Evolutionary conservation across 495 filamentous ascomycete species (phyloP).

Genomic region (Elasticomyces elasticus): DNA sequence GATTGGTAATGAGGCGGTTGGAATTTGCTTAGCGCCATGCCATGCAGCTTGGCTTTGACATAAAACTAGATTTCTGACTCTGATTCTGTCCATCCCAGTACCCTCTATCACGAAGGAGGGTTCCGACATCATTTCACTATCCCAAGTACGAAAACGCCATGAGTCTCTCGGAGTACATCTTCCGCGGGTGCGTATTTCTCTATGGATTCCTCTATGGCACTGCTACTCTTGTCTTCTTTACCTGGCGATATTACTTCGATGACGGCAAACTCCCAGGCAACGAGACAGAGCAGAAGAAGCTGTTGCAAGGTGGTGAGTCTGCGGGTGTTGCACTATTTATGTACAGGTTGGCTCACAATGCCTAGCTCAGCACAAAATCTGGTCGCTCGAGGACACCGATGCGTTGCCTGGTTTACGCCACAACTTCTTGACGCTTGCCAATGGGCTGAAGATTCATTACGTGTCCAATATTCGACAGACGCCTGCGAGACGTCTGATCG

Average conservation of each 20-base stretch:
- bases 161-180: background rate
- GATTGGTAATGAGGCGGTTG: too few relatives aligned
- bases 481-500: conserved; percentile 33
- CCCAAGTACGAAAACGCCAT: background rate
- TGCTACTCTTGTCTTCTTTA: background rate
- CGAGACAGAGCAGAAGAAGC: background rate
- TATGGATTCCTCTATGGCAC: background rate
- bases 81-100: too few relatives aligned
- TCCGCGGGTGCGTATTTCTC: background rate
- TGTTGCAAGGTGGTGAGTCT: background rate
- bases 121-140: too few relatives aligned
- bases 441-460: conserved; percentile 46
- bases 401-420: background rate
- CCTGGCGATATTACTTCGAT: background rate
- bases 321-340: too few relatives aligned
- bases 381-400: background rate
- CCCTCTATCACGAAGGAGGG: too few relatives aligned
- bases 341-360: background rate
- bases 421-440: conserved; percentile 37
- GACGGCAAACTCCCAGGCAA: background rate
- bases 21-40: too few relatives aligned
- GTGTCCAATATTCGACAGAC: conserved; percentile 23
- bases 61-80: too few relatives aligned
- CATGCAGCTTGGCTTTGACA: too few relatives aligned
- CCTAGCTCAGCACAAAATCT: background rate